phyloP scores from a whole-genome alignment of 768 basidiomycete species.

The Lyophyllum semitale region DNA sequence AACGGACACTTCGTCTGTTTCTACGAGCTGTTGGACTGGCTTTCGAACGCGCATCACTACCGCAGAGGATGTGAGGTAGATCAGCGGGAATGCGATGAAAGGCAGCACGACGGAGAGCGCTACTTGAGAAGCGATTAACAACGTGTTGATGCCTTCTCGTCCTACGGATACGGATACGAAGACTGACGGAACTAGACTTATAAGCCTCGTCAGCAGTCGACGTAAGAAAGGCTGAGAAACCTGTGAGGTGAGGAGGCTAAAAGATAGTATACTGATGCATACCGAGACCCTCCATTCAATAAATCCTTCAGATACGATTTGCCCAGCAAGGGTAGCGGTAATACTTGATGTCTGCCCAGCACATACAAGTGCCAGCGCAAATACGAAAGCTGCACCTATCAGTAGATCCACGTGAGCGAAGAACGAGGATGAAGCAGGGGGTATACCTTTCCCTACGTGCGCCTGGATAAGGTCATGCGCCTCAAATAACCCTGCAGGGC shows the following conservation, averaged over 20 bases:
- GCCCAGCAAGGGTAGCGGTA: constrained; percentile 78
- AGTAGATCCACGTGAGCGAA: neutral
- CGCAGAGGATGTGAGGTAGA: constrained; percentile 66
- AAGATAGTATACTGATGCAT: constrained; percentile 6
- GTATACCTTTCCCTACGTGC: constrained; percentile 58
- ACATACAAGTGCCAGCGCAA: constrained; percentile 74
- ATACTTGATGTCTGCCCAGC: constrained; percentile 79
- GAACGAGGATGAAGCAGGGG: neutral
- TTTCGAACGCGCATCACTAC: constrained; percentile 63
- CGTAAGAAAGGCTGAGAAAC: constrained; percentile 53
- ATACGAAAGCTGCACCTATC: constrained; percentile 64
- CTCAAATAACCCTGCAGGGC: constrained; percentile 69
- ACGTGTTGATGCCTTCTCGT: constrained; percentile 58
- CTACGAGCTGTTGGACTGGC: constrained; percentile 16
- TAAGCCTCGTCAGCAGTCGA: constrained; percentile 66
- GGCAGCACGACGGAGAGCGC: constrained; percentile 73
- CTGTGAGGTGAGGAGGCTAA: neutral
- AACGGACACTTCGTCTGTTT: neutral
- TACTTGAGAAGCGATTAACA: constrained; percentile 80
- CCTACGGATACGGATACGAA: constrained; percentile 72
- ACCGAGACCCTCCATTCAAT: constrained; percentile 72
- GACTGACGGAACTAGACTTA: constrained; percentile 72
- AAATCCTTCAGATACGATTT: constrained; percentile 81
- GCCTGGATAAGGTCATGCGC: constrained; percentile 61
- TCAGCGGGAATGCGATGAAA: constrained; percentile 71